Evolutionary conservation across 2,329 filamentous ascomycete genomes (phyloP).

Genomic region (Sphaerostilbella broomeana): DNA sequence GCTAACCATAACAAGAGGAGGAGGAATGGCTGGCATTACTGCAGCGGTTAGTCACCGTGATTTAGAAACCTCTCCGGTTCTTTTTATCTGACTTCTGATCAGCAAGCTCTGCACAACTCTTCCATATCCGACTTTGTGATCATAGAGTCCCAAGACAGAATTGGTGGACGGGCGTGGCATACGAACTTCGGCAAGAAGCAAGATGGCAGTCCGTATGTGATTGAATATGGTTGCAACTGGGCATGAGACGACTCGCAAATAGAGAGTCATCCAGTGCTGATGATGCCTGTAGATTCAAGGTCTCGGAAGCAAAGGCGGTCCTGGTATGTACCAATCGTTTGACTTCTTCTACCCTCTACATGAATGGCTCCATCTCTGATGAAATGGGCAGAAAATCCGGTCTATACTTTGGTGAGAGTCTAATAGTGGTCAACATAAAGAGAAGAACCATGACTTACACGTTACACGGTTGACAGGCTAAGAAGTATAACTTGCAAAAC

Average conservation of each 20-base stretch:
- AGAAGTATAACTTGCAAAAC: conserved; percentile 52
- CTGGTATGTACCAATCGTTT: conserved; percentile 14
- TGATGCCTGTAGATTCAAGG: conserved; percentile 17
- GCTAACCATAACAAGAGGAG: conserved; percentile 32
- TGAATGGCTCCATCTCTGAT: not conserved
- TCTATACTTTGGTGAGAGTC: conserved; percentile 48
- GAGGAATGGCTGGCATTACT: conserved; percentile 56
- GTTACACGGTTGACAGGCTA: conserved; percentile 27
- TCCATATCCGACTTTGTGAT: conserved; percentile 59
- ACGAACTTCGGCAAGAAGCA: conserved; percentile 45
- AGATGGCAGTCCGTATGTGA: conserved; percentile 46
- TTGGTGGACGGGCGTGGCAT: conserved; percentile 57
- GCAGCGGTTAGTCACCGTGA: conserved; percentile 37
- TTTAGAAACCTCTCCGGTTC: not conserved
- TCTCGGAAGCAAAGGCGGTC: conserved; percentile 19
- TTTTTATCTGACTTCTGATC: not conserved
- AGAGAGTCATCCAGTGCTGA: too few relatives aligned
- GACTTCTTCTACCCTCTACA: not conserved
- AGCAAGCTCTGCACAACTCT: conserved; percentile 53
- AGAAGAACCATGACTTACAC: too few relatives aligned
- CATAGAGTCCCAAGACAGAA: conserved; percentile 54
- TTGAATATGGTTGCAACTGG: conserved; percentile 67
- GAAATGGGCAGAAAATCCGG: conserved; percentile 45
- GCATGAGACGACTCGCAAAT: conserved; percentile 21
- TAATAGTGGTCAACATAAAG: too few relatives aligned